Evolutionary conservation across 192 early-diverging fungal genomes (phyloP).

Genomic region (Fimicolochytrium jonesii): DNA sequence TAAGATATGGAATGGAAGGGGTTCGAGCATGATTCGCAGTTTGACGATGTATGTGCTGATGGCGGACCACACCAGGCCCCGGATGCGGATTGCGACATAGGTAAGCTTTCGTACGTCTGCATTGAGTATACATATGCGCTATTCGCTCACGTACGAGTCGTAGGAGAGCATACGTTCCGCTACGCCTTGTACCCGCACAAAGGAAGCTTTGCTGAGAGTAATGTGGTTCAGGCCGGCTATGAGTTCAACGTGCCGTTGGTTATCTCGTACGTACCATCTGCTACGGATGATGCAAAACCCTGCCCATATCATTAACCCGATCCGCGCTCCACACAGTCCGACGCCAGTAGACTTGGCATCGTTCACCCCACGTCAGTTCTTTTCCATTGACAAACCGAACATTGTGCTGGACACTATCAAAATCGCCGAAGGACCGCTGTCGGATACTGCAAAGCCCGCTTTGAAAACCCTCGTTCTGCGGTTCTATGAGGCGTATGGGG

Average conservation of each 20-base stretch:
- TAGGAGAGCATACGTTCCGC: conserved; percentile 67
- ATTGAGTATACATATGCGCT: background rate
- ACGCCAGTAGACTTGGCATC: too few species aligned
- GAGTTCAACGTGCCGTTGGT: conserved; percentile 85
- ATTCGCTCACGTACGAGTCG: background rate
- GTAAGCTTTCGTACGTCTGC: conserved; percentile 23
- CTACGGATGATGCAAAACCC: background rate
- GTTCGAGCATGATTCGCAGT: too few species aligned
- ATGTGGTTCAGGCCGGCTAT: conserved; percentile 83
- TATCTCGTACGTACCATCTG: conserved; percentile 18
- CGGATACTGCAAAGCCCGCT: background rate
- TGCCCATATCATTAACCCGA: background rate
- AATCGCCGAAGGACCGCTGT: conserved; percentile 81
- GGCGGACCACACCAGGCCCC: conserved; percentile 73
- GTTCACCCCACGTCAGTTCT: conserved; percentile 4
- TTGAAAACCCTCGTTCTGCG: conserved; percentile 68
- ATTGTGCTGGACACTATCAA: conserved; percentile 92
- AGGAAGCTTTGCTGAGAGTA: conserved; percentile 73
- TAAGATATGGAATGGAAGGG: too few species aligned
- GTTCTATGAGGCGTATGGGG: conserved; percentile 90
- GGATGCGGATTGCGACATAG: conserved; percentile 64
- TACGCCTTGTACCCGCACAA: conserved; percentile 90
- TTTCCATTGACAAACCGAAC: conserved; percentile 43
- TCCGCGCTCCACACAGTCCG: too few species aligned
- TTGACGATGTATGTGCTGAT: too few species aligned